phyloP scores from a whole-genome alignment of 192 early-diverging fungal species.

The Coemansia furcata region DNA sequence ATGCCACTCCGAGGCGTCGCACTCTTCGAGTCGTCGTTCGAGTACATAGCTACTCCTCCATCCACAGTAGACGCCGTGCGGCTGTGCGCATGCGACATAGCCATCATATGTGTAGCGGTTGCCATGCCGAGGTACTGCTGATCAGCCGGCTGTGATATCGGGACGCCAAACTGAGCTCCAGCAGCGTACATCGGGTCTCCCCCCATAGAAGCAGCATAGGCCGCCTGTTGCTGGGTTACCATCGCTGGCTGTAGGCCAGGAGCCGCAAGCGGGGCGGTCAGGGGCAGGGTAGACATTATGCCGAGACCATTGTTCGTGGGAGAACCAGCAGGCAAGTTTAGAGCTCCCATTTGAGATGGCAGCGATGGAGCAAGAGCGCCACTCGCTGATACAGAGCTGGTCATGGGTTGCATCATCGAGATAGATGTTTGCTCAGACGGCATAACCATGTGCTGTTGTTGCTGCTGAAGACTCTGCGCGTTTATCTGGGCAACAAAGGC shows the following conservation, averaged over 20 bases:
- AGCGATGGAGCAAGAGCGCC: not conserved
- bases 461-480: not conserved
- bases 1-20: constrained; percentile 20
- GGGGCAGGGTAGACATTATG: not conserved
- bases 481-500: not conserved
- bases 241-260: not conserved
- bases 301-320: not conserved
- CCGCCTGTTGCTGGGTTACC: constrained; percentile 13
- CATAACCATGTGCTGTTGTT: not conserved
- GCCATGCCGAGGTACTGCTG: not conserved
- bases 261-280: not conserved
- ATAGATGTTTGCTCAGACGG: not conserved
- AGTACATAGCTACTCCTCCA: constrained; percentile 31
- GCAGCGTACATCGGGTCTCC: not conserved
- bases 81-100: constrained; percentile 22
- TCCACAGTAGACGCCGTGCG: constrained; percentile 33
- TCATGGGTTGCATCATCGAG: not conserved
- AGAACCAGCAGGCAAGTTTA: not conserved
- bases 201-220: constrained; percentile 4
- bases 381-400: not conserved
- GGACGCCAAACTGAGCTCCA: constrained; percentile 2
- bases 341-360: not conserved
- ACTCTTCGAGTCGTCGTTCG: constrained; percentile 11
- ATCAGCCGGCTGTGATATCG: not conserved
- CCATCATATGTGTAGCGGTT: not conserved